Conservation (phyloP, 257 asterid species). For the Petunia secreta region DNA sequence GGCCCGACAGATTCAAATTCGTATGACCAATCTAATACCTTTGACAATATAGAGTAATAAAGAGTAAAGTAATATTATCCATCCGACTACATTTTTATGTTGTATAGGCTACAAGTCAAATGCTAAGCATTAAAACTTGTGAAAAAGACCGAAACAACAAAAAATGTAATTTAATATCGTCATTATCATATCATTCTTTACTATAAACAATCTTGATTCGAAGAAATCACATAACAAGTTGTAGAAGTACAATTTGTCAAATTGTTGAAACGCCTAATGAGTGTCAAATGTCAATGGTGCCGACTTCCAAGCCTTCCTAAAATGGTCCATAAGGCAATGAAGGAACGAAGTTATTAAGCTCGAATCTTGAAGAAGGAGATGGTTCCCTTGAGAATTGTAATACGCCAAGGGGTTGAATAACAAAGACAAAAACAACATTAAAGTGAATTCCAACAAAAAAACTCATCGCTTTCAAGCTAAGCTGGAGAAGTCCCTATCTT, state of each 20-base stretch:
- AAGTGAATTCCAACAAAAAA: conserved; percentile 28
- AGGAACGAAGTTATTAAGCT: background rate
- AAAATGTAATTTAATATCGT: background rate
- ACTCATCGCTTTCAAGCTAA: conserved; percentile 33
- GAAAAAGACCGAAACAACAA: background rate
- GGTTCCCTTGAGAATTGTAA: conserved; percentile 7
- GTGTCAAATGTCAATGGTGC: background rate
- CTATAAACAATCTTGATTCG: background rate
- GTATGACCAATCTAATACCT: too few relatives aligned
- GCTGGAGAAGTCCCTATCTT: conserved; percentile 33
- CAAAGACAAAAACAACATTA: conserved; percentile 17
- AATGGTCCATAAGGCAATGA: conserved; percentile 15
- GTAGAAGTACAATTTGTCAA: background rate
- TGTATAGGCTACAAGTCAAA: too few relatives aligned
- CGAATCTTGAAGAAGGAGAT: background rate
- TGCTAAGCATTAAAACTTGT: background rate
- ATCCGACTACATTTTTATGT: too few relatives aligned
- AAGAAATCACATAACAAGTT: background rate
- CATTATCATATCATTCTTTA: background rate
- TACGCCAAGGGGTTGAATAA: conserved; percentile 11
- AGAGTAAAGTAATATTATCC: too few relatives aligned
- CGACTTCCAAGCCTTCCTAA: background rate
- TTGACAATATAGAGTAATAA: too few relatives aligned
- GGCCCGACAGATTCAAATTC: too few relatives aligned
- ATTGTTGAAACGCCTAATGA: background rate